Base-by-base conservation (phyloP, 257 asterid genomes). In the Solanum paucissectum region DNA sequence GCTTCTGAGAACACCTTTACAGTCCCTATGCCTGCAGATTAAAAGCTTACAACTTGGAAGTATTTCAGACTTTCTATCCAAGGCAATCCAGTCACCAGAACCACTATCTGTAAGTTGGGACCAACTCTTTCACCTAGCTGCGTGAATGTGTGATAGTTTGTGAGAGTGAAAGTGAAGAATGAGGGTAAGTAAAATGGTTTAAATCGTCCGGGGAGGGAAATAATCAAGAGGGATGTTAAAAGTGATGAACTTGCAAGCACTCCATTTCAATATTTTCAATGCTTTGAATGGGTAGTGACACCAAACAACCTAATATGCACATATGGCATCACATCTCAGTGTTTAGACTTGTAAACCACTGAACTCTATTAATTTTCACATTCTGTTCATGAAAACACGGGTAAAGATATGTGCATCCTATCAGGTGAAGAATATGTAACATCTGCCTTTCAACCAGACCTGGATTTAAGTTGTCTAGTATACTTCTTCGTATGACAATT, bases 11-110 rank as follows among this genome's bases (percentile, higher is more conserved):
- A 96, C 99, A 85, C 99, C 99, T 58, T 89, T 96, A 86, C 99
- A 96, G 94, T 96, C 99, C 76, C 93, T 96, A 36, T 96, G 98
- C 90, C 89, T 96, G 93, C 99, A 95, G 94, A 96, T 96, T 89
- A 96, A 96, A 94, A 94, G 98, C 89, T 91, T 96, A 88, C 95
- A 94, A 89, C 99, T 95, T 82, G 98, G 98, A 25, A 93, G 98
- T 90, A 96, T 96, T 36, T 93, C 99, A 36, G 95, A 95, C 32
- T 96, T 96, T 90, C 92, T 96, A 40, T 92, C 98, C 21, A 95
- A 94, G 92, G 99, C 99, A 86, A 91, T 96, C 86, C 98, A 96
- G 91, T 90, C 97, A 88, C 99, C 99, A 23, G 99, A 96, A 89
- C 93, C 93, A 60, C 90, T 96, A 88, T 94, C 98, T 29, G 99